A percentile compares a stretch with the other conserved stretches of the same genome.
phyloP scores from a whole-genome alignment of 139 green algal genomes.

The Medakamo hakoo region DNA sequence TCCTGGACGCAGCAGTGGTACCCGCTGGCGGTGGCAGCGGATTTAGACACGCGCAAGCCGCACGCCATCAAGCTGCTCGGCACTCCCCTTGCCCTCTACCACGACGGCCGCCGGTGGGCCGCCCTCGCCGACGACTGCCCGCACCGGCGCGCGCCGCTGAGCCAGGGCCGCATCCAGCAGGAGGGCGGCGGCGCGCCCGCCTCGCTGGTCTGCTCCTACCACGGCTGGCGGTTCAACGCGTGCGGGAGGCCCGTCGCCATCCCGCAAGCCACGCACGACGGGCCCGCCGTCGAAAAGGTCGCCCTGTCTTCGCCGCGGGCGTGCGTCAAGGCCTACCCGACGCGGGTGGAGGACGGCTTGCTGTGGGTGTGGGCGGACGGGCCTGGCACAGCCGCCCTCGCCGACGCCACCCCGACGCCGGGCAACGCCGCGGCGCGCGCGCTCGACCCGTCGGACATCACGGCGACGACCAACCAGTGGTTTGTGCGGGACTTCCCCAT shows the following conservation, averaged over 20 bases:
- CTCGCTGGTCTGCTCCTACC: not conserved
- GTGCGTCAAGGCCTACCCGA: not conserved
- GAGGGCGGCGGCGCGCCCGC: no score
- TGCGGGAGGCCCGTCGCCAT: not conserved
- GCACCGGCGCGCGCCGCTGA: not conserved
- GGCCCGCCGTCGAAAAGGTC: no score
- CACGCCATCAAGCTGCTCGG: not conserved
- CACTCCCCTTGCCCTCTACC: not conserved
- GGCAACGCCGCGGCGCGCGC: no score
- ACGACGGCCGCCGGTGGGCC: not conserved
- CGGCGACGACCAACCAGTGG: not conserved
- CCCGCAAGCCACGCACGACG: not conserved
- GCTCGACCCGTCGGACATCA: not conserved
- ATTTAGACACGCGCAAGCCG: not conserved
- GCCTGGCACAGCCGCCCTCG: not conserved
- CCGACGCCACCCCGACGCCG: not conserved
- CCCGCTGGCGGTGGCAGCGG: not conserved
- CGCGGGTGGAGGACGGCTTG: not conserved
- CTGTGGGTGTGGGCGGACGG: conserved; percentile 13
- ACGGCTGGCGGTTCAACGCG: not conserved
- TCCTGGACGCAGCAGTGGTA: not conserved
- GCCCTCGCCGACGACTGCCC: not conserved
- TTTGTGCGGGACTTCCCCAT: conserved; percentile 9
- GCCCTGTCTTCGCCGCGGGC: not conserved
- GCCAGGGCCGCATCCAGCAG: not conserved